Evolutionary conservation across 148 eudicot genomes (phyloP), one percentile per base, ranked within the genome.

Genomic region (Amaranthus cruentus): DNA sequence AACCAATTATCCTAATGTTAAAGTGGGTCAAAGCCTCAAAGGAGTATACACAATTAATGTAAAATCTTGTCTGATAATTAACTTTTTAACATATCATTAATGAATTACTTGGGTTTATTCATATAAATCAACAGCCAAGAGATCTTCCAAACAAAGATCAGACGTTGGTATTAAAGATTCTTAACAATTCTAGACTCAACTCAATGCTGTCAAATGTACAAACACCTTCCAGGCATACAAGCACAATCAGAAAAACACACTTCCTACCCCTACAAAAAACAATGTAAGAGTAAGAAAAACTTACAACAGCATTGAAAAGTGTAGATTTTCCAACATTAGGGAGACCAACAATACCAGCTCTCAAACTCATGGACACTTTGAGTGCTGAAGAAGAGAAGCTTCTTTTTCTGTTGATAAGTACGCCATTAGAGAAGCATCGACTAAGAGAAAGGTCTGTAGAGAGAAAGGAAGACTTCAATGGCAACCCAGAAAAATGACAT

Each of bases 281-380:
- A 43, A 9, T 61, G 6, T 9, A 4, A 53, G 64, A 73, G 43
- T 60, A 53, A 44, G 11, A 52, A 51, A 47, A 51, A 74, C 98
- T 78, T 73, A 95, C 98, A 54, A 95, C 97, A 75, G 98, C 98
- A 80, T 95, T 95, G 86, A 95, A 95, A 77, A 95, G 97, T 73
- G 98, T 95, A 73, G 98, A 95, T 81, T 95, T 95, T 8, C 98
- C 98, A 58, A 95, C 98, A 75, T 95, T 95, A 50, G 98, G 98
- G 47, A 95, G 96, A 58, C 98, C 98, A 6, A 95, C 98, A 49
- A 95, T 95, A 75, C 98, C 98, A 47, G 98, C 98, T 88, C 74
- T 88, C 79, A 95, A 83, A 78, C 89, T 95, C 98, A 95, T 95
- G 76, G 82, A 84, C 55, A 91, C 84, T 81, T 79, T 91, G 2